These are phyloP conservation scores for Monosporascus ibericus DNA, from an alignment of 2,329 filamentous ascomycete genomes.

Conservation along the genomic window DNA sequence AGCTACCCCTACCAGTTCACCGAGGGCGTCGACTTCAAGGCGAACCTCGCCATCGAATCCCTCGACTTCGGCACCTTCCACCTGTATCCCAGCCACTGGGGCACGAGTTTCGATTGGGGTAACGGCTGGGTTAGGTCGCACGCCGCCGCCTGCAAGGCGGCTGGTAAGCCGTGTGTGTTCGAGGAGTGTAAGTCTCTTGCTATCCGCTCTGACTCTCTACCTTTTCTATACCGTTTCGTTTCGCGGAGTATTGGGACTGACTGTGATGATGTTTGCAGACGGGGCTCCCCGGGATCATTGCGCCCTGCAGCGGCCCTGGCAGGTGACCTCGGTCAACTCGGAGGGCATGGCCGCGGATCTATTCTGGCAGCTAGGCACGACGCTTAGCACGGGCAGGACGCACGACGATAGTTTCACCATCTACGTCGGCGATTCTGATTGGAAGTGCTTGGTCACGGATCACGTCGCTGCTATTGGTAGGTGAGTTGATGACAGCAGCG, in stretches of 20 bases:
- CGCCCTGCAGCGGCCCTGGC: conserved; percentile 23
- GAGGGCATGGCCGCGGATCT: conserved; percentile 22
- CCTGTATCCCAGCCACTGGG: conserved; percentile 31
- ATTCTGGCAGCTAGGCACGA: conserved; percentile 27
- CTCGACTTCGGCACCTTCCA: conserved; percentile 30
- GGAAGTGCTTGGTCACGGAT: conserved; percentile 37
- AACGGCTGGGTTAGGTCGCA: conserved; percentile 31
- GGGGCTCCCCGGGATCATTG: conserved; percentile 22
- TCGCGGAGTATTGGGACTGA: neutral
- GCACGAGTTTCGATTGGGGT: conserved; percentile 28
- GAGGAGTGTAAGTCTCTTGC: conserved; percentile 31
- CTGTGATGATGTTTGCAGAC: conserved; percentile 13
- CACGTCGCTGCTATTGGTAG: conserved; percentile 31
- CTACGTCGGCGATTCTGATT: conserved; percentile 35
- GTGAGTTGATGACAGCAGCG: neutral
- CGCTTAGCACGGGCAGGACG: conserved; percentile 33
- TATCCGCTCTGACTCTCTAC: neutral
- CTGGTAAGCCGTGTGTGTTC: conserved; percentile 33
- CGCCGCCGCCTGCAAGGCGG: conserved; percentile 30
- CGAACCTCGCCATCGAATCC: conserved; percentile 15
- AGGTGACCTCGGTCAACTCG: conserved; percentile 20
- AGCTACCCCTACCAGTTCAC: conserved; percentile 45
- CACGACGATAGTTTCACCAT: conserved; percentile 40
- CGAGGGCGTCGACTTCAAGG: conserved; percentile 45
- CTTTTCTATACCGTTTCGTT: neutral